These are phyloP conservation scores for Colletotrichum aenigma DNA, from an alignment of 2,329 filamentous ascomycete genomes.

Conservation along the genomic window DNA sequence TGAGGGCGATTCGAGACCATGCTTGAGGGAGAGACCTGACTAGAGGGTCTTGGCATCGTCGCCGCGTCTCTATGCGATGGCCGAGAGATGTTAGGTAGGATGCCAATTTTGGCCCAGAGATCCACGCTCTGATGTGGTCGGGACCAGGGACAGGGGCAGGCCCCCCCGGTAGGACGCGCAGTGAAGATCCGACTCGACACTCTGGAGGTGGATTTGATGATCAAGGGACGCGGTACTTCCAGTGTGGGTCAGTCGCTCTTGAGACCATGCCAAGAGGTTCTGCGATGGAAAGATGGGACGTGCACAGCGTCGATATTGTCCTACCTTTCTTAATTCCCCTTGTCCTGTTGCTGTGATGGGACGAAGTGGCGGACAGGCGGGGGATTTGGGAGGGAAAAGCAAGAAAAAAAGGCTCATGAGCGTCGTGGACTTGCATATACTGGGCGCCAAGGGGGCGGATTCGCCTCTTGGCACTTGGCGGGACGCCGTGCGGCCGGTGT, in stretches of 20 bases:
- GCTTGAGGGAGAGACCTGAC: slow-evolving; percentile 15
- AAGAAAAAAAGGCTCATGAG: not conserved
- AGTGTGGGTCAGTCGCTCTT: slow-evolving; percentile 19
- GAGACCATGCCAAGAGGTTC: slow-evolving; percentile 19
- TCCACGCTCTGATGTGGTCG: slow-evolving; percentile 5
- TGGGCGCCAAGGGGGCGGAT: slow-evolving; percentile 1
- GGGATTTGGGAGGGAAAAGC: not conserved
- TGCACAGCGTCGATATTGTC: slow-evolving; percentile 6
- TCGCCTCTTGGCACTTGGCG: slow-evolving; percentile 16
- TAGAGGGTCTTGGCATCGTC: slow-evolving; percentile 20
- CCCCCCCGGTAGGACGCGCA: not conserved
- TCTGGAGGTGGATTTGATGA: not conserved
- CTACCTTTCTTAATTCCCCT: not conserved
- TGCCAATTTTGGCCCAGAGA: slow-evolving; percentile 19
- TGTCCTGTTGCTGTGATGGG: not conserved
- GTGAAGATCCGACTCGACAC: slow-evolving; percentile 2
- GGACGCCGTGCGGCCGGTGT: slow-evolving; percentile 15
- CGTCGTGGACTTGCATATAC: not conserved
- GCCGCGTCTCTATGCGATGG: slow-evolving; percentile 18
- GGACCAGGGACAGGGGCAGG: not conserved
- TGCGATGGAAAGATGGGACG: slow-evolving; percentile 3
- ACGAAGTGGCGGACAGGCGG: not conserved
- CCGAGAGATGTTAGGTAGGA: slow-evolving; percentile 5
- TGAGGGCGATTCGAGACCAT: slow-evolving; percentile 16
- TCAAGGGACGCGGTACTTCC: slow-evolving; percentile 10